phyloP scores from a whole-genome alignment of 441 rosid genomes.

The Kokia cookei region DNA sequence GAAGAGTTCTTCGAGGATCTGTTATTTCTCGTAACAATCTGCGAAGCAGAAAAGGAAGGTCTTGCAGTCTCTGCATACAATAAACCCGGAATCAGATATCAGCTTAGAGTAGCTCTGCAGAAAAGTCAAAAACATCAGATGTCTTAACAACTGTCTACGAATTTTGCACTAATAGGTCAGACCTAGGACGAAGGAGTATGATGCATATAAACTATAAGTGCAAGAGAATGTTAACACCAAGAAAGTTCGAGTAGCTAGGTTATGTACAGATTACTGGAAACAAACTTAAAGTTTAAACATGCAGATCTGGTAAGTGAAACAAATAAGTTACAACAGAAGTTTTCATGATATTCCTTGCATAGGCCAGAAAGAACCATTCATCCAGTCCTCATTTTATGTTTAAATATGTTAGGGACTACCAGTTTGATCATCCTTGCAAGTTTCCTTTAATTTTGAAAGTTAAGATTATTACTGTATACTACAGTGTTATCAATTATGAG shows the following conservation, averaged over 20 bases:
- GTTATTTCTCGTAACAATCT: conserved; percentile 69
- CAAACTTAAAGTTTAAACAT: neutral
- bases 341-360: neutral
- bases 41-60: conserved; percentile 80
- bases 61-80: conserved; percentile 65
- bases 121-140: neutral
- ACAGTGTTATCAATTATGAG: neutral
- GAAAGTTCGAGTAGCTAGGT: neutral
- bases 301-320: neutral
- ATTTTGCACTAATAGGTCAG: neutral
- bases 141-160: neutral
- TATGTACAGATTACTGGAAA: neutral
- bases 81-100: conserved; percentile 1
- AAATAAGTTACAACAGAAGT: neutral
- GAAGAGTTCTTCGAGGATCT: conserved; percentile 88
- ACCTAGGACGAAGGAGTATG: neutral
- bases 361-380: neutral
- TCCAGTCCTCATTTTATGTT: neutral
- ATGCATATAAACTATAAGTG: neutral
- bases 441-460: neutral
- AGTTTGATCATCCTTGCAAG: neutral
- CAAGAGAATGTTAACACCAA: neutral
- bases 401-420: neutral
- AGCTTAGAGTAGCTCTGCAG: neutral
- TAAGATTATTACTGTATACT: neutral